These are phyloP conservation scores for Candida manassasensis DNA, from an alignment of 805 yeast species.

Conservation along the genomic window DNA sequence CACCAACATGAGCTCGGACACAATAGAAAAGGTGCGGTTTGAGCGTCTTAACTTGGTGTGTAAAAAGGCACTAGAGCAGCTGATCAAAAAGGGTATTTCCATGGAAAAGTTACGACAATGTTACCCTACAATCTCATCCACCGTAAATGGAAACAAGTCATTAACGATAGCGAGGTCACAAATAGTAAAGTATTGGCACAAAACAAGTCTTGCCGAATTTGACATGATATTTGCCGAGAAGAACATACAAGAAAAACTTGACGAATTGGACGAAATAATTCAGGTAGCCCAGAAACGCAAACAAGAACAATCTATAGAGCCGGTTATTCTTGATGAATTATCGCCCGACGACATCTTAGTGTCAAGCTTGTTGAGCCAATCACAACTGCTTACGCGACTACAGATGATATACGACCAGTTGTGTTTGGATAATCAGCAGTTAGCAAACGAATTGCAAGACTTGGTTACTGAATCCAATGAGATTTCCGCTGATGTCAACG, in stretches of 20 bases:
- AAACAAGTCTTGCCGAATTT: constrained; percentile 48
- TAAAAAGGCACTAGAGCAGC: constrained; percentile 50
- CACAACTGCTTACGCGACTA: constrained; percentile 23
- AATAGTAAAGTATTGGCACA: constrained; percentile 48
- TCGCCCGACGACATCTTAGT: constrained; percentile 29
- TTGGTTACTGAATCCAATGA: constrained; percentile 18
- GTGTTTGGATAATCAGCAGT: constrained; percentile 28
- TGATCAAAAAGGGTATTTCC: constrained; percentile 44
- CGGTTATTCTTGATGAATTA: constrained; percentile 26
- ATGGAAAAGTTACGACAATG: constrained; percentile 49
- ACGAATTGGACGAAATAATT: constrained; percentile 46
- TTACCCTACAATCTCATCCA: constrained; percentile 48
- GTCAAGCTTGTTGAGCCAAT: constrained; percentile 20
- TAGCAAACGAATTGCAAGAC: constrained; percentile 18
- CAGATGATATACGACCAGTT: constrained; percentile 33
- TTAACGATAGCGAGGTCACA: constrained; percentile 49
- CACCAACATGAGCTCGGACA: not conserved
- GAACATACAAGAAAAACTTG: constrained; percentile 37
- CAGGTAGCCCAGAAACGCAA: constrained; percentile 34
- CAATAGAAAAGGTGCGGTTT: constrained; percentile 37
- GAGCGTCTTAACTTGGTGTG: constrained; percentile 47
- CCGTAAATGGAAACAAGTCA: constrained; percentile 41
- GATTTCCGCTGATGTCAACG: constrained; percentile 17
- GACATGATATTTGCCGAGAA: constrained; percentile 49
- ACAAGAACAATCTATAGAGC: constrained; percentile 11